Evolutionary conservation across 495 filamentous ascomycete species (phyloP), one percentile per base, ranked within the genome.

Genomic region (Pseudevernia furfuracea): DNA sequence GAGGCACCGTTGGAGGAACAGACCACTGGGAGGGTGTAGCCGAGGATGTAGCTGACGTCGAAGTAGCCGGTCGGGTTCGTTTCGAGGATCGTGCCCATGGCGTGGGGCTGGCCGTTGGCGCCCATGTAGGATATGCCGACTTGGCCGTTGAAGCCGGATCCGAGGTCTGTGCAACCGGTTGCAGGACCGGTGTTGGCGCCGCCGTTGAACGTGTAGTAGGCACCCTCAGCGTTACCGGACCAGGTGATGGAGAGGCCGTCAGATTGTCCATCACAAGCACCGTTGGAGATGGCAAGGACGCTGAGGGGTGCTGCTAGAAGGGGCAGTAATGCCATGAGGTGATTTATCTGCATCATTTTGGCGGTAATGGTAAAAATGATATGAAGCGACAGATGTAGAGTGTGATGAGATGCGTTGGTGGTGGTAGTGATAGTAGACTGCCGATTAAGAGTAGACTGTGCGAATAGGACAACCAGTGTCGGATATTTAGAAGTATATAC

Each of bases 41-140:
- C 64, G 17, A 60, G 59, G 43, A 66, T 66, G 38, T 56, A 62
- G 64, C 59, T 61, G 49, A 66, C 39, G 23, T 66, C 64, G 43
- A 62, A 66, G 36, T 44, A 66, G 52, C 52, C 52, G 30, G 49
- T 41, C 36, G 59, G 59, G 44, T 66, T 66, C 15, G 34, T 41
- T n/a, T 66, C 64, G 46, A 66, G 43, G 19, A 63, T 63, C 1
- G 64, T 61, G 43, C 64, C 64, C 30, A 34, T 30, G 52, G 30
- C 52, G 52, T 55, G 52, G 28, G 52, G 52, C 2, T 21, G 30
- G 15, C 52, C 52, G 52, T 55, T 17, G 52, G 28, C 30, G 37
- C 41, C 64, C 4, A 41, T 21, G 37, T 60, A 53, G 49, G 59
- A 60, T 9, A 66, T 23, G 15, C 38, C 59, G 48, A 66, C 37